phyloP scores from a whole-genome alignment of 345 rosid genomes.

The Populus pruinosa region DNA sequence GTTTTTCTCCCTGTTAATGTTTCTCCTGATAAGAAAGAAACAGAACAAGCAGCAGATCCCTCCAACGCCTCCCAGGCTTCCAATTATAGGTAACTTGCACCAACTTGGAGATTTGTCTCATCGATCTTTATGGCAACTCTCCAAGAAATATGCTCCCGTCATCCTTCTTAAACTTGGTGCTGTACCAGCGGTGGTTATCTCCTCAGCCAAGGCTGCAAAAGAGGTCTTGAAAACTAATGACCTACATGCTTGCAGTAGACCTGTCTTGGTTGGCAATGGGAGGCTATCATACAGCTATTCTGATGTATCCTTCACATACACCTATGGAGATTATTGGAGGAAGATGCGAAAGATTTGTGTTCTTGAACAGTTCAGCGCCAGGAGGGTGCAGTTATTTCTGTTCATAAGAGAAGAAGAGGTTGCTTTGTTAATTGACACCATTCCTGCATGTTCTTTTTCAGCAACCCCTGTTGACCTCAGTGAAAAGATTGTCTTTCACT shows the following conservation, averaged over 20 bases:
- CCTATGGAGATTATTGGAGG: constrained; percentile 12
- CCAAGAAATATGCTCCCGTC: background rate
- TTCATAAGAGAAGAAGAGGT: too few relatives aligned
- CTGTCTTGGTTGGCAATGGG: background rate
- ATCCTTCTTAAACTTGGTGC: background rate
- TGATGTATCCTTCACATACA: constrained; percentile 3
- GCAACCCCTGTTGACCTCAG: background rate
- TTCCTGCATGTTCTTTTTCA: too few relatives aligned
- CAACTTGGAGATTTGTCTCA: constrained; percentile 5
- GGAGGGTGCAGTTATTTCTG: too few relatives aligned
- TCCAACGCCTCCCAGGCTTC: constrained; percentile 11
- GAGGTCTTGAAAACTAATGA: constrained; percentile 4
- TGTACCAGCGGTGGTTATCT: background rate
- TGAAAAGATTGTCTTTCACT: background rate
- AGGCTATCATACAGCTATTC: constrained; percentile 10
- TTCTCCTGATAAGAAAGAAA: too few relatives aligned
- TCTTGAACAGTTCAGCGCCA: too few relatives aligned
- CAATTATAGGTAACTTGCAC: constrained; percentile 10
- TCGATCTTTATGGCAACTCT: background rate
- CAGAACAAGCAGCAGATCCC: background rate
- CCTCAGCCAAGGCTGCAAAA: constrained; percentile 11
- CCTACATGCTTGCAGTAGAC: constrained; percentile 10
- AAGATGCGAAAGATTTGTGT: background rate
- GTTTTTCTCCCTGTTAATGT: too few relatives aligned
- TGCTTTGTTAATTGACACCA: too few relatives aligned